A percentile compares a stretch with the other conserved stretches of the same genome.
Conservation (phyloP, 2,329 filamentous ascomycete genomes). For the Monosporascus sp. region DNA sequence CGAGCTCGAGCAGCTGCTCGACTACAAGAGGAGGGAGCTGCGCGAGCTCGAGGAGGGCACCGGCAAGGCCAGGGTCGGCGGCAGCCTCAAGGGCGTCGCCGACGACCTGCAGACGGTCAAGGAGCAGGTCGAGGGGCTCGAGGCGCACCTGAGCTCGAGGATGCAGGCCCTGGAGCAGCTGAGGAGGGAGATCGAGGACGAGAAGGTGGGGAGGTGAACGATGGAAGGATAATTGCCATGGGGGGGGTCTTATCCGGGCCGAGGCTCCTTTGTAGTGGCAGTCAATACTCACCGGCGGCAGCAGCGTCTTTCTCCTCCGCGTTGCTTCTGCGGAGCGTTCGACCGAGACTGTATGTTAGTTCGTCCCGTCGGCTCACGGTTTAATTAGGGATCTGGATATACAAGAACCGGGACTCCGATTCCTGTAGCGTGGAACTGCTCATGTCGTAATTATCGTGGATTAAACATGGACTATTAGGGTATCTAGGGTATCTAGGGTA, state of each 20-base stretch:
- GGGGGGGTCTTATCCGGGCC: no score
- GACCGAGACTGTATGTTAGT: no score
- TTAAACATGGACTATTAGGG: not conserved
- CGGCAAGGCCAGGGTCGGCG: slow-evolving; percentile 63
- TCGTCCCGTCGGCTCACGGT: no score
- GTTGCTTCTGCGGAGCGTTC: no score
- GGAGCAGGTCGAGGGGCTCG: slow-evolving; percentile 89
- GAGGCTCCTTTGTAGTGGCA: no score
- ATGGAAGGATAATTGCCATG: slow-evolving; percentile 3
- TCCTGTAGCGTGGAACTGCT: no score
- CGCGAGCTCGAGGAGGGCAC: slow-evolving; percentile 69
- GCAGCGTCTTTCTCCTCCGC: no score
- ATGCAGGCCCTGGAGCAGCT: slow-evolving; percentile 72
- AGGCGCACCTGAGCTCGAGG: slow-evolving; percentile 72
- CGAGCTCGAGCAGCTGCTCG: slow-evolving; percentile 87
- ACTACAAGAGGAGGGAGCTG: slow-evolving; percentile 84
- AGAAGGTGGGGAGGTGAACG: slow-evolving; percentile 56
- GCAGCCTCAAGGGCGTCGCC: slow-evolving; percentile 67
- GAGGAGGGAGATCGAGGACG: slow-evolving; percentile 78
- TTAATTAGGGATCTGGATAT: no score
- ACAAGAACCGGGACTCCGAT: no score
- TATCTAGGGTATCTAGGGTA: not conserved
- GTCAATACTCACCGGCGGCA: no score
- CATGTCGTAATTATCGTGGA: not conserved
- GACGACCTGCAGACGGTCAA: slow-evolving; percentile 88